Conservation (phyloP, 78 protist genomes). For the Thecamonas trahens region DNA sequence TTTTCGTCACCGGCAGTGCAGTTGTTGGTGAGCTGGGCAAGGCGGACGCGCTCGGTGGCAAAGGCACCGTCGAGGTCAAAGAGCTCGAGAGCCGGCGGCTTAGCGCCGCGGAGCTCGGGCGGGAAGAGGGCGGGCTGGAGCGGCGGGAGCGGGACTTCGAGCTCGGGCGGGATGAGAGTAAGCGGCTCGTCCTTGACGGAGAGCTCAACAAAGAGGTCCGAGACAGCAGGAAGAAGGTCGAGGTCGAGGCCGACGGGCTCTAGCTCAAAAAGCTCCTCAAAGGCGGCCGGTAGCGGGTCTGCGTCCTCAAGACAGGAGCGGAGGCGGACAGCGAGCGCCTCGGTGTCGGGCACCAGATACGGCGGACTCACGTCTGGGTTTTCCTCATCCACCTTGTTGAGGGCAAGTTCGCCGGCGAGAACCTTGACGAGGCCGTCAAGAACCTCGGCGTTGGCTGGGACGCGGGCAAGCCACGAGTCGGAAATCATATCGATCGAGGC, state of each 20-base stretch:
- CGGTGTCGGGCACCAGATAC: conserved; percentile 49
- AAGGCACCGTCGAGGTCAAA: conserved; percentile 79
- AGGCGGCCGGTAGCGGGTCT: conserved; percentile 47
- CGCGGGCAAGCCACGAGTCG: too few relatives aligned
- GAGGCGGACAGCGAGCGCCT: conserved; percentile 27
- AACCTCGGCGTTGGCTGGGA: too few relatives aligned
- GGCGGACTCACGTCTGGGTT: conserved; percentile 41
- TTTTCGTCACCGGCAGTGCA: too few relatives aligned
- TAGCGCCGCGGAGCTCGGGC: conserved; percentile 52
- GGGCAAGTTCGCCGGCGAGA: background rate
- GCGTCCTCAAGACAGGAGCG: conserved; percentile 46
- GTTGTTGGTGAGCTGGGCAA: too few relatives aligned
- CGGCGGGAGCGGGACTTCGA: conserved; percentile 69
- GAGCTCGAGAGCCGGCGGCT: conserved; percentile 70
- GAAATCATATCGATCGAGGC: too few relatives aligned
- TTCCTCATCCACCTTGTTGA: conserved; percentile 34
- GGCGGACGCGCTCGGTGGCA: conserved; percentile 56
- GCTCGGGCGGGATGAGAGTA: conserved; percentile 70
- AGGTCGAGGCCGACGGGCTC: conserved; percentile 45
- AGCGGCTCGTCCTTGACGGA: conserved; percentile 69
- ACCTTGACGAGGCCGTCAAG: too few relatives aligned
- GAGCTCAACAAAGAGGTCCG: conserved; percentile 33
- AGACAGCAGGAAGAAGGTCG: conserved; percentile 43
- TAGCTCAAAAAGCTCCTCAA: conserved; percentile 47
- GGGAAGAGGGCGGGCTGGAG: conserved; percentile 58